A percentile compares a stretch with the other conserved stretches of the same genome.
These are phyloP conservation scores for Royoungia palumana DNA, from an alignment of 768 basidiomycete genomes.

Conservation along the genomic window DNA sequence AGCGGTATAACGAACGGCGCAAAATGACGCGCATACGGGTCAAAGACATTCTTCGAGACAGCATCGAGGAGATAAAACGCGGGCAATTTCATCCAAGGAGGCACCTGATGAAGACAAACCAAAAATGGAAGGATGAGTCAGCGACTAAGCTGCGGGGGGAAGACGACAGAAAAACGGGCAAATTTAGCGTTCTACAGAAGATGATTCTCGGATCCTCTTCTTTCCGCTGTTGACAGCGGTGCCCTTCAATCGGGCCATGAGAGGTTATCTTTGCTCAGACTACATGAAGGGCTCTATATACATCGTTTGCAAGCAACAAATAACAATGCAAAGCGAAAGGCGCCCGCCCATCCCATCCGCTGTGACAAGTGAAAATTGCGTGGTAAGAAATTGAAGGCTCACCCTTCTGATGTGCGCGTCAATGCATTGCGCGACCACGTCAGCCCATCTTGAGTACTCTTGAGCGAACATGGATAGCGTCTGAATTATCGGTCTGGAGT, in stretches of 20 bases:
- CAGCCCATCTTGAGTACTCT: conserved; percentile 74
- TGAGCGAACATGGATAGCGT: conserved; percentile 89
- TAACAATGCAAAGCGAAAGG: conserved; percentile 19
- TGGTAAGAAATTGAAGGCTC: conserved; percentile 46
- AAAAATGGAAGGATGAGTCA: conserved; percentile 59
- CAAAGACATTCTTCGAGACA: conserved; percentile 93
- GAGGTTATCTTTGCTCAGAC: conserved; percentile 42
- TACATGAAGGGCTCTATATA: conserved; percentile 43
- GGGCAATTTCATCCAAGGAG: conserved; percentile 86
- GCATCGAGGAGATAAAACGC: conserved; percentile 95
- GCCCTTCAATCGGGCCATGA: conserved; percentile 30
- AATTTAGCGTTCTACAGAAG: conserved; percentile 21
- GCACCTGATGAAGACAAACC: conserved; percentile 56
- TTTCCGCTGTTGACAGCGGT: conserved; percentile 32
- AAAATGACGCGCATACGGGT: conserved; percentile 88
- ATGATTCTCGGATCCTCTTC: conserved; percentile 36
- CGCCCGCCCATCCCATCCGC: conserved; percentile 28
- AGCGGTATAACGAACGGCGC: conserved; percentile 75
- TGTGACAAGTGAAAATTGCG: conserved; percentile 24
- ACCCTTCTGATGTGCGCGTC: conserved; percentile 85
- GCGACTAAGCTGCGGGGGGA: conserved; percentile 35
- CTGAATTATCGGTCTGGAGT: conserved; percentile 94
- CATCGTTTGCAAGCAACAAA: conserved; percentile 37
- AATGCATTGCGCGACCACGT: conserved; percentile 76
- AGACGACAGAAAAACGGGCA: conserved; percentile 29